A percentile compares a stretch with the other conserved stretches of the same genome.
Evolutionary conservation across 192 early-diverging fungal genomes (phyloP).

Genomic region (Pilobolus umbonatus): DNA sequence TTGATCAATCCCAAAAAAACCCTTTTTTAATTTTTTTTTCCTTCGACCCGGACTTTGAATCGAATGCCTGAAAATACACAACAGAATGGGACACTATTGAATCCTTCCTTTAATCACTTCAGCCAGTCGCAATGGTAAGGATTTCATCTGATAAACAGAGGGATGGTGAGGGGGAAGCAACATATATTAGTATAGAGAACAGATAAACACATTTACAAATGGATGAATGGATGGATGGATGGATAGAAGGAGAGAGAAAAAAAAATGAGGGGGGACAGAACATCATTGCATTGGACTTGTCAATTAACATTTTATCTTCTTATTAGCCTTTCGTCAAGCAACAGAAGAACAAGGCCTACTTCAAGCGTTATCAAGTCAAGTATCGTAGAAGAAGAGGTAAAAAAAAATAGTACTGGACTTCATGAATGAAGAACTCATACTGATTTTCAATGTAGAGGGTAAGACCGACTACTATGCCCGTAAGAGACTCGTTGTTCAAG

Average conservation of each 20-base stretch:
- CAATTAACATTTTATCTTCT: not conserved
- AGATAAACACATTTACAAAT: too few species aligned
- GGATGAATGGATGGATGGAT: slow-evolving; percentile 10
- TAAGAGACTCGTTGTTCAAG: slow-evolving; percentile 97
- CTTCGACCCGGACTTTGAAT: too few species aligned
- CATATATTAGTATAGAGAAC: too few species aligned
- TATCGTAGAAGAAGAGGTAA: slow-evolving; percentile 92
- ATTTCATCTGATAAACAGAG: too few species aligned
- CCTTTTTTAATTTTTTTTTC: too few species aligned
- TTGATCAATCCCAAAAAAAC: too few species aligned
- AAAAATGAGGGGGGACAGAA: not conserved
- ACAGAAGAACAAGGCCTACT: slow-evolving; percentile 76
- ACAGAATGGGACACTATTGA: too few species aligned
- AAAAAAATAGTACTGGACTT: slow-evolving; percentile 1
- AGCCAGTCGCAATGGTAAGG: slow-evolving; percentile 2
- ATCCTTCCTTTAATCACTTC: slow-evolving; percentile 5
- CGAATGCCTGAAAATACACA: too few species aligned
- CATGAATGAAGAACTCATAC: not conserved
- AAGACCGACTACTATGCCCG: slow-evolving; percentile 99
- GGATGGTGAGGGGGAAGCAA: too few species aligned
- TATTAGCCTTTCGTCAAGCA: slow-evolving; percentile 35
- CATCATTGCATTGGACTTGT: not conserved
- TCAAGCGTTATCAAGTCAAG: slow-evolving; percentile 99
- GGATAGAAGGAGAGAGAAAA: not conserved
- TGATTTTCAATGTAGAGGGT: slow-evolving; percentile 66